Evolutionary conservation across 2,329 filamentous ascomycete genomes (phyloP), one percentile per base, ranked within the genome.

Genomic region (Aureobasidium sp.): DNA sequence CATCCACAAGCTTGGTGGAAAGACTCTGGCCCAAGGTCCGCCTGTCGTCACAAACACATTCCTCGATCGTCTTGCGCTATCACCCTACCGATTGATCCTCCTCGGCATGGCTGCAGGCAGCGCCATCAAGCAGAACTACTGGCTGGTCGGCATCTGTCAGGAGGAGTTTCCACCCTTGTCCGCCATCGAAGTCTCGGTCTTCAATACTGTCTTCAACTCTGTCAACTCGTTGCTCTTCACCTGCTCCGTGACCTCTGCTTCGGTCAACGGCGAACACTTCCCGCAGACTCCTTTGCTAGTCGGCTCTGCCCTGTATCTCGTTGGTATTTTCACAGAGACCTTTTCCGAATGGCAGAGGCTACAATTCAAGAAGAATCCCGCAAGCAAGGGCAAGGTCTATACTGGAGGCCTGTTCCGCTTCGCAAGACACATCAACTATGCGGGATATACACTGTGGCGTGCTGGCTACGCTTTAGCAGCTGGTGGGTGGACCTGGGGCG

Each of bases 171-270:
- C 74, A 0, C 72, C 77, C 0, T 27, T 49, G 0, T 69, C 72
- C 2, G 82, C 82, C 0, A 45, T 77, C 0, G 62, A 70, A 2
- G 75, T 87, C 15, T 72, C 74, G 15, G 55, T 70, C 2, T 83
- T 81, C 75, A 87, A 87, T 70, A 77, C 77, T 0, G 39, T 81
- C 10, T 69, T 79, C 68, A 86, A 86, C 73, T 75, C 75, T n/a
- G 15, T 79, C 34, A 85, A 82, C 70, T 77, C 78, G 0, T 76
- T 87, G 15, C 73, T 85, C 16, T 81, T 84, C 65, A 71, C 83
- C 36, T 76, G 77, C 44, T 68, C 76, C 2, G 72, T 77, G 16
- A 82, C 81, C 0, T 82, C 79, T 30, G 76, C 77, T 2, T 76
- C 74, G 21, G 65, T 66, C 39, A 70, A 72, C 49, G 70, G 70